A percentile compares a stretch with the other conserved stretches of the same genome.
Conservation (phyloP, 768 basidiomycete species). For the Boletales sp. region DNA sequence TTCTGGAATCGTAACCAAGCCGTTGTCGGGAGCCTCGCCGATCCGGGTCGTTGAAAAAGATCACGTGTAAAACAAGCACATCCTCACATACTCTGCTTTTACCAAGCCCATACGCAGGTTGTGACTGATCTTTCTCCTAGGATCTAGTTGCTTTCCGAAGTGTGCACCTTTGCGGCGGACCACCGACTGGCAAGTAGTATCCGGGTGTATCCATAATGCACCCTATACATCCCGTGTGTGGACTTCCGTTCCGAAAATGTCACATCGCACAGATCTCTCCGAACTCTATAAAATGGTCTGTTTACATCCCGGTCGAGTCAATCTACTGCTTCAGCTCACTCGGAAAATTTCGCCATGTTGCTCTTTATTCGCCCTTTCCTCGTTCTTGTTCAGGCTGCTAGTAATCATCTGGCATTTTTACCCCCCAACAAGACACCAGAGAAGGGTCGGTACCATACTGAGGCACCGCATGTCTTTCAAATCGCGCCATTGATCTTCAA, state of each 20-base stretch:
- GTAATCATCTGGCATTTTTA: constrained; percentile 50
- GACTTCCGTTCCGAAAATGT: constrained; percentile 2
- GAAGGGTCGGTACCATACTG: constrained; percentile 51
- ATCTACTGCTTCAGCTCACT: background rate
- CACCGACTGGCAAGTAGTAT: background rate
- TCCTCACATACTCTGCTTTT: background rate
- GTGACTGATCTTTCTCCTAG: background rate
- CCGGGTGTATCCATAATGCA: background rate
- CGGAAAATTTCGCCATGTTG: constrained; percentile 36
- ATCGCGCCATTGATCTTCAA: constrained; percentile 57
- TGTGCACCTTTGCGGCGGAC: background rate
- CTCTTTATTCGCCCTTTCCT: constrained; percentile 42
- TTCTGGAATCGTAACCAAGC: too few species aligned
- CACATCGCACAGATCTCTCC: background rate
- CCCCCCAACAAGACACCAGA: constrained; percentile 54
- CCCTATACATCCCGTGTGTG: background rate
- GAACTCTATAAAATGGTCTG: constrained; percentile 17
- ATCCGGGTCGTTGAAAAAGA: background rate
- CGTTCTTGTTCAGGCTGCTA: constrained; percentile 45
- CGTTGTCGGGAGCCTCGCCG: background rate
- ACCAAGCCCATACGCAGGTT: background rate
- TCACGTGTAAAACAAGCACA: background rate
- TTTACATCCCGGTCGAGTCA: background rate
- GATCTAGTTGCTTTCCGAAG: background rate
- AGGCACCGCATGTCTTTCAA: constrained; percentile 49